A percentile compares a stretch with the other conserved stretches of the same genome.
Evolutionary conservation across 1,139 yeast species (phyloP).

Genomic region (Hyphopichia fennica): DNA sequence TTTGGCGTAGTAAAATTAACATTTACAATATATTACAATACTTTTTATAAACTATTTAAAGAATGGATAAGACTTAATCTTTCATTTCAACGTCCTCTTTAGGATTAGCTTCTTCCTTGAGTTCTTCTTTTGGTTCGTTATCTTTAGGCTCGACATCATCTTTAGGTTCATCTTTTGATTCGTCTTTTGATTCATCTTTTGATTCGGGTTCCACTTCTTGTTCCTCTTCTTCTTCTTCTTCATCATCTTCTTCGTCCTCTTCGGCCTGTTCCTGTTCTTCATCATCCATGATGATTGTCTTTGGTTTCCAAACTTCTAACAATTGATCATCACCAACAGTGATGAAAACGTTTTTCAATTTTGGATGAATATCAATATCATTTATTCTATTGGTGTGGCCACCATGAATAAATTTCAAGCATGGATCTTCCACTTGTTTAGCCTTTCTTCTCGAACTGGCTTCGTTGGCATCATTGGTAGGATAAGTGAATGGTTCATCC

Average conservation of each 20-base stretch:
- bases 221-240: background rate
- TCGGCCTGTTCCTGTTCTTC: constrained; percentile 24
- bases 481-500: constrained; percentile 45
- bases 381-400: constrained; percentile 57
- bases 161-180: background rate
- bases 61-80: background rate
- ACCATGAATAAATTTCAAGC: constrained; percentile 57
- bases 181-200: background rate
- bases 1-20: background rate
- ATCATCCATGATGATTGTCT: constrained; percentile 39
- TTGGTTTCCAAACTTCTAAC: constrained; percentile 56
- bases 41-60: background rate
- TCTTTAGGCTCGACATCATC: background rate
- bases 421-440: constrained; percentile 53
- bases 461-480: constrained; percentile 19
- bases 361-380: constrained; percentile 53
- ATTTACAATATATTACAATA: background rate
- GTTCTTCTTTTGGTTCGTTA: background rate
- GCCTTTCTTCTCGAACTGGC: constrained; percentile 25
- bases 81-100: constrained; percentile 2
- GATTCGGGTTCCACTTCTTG: background rate
- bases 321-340: constrained; percentile 56
- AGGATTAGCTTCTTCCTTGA: background rate
- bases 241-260: constrained; percentile 1
- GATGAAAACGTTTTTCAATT: constrained; percentile 37